Conservation (phyloP, 164 flowering plant genomes). For the Kalanchoe fedtschenkoi region DNA sequence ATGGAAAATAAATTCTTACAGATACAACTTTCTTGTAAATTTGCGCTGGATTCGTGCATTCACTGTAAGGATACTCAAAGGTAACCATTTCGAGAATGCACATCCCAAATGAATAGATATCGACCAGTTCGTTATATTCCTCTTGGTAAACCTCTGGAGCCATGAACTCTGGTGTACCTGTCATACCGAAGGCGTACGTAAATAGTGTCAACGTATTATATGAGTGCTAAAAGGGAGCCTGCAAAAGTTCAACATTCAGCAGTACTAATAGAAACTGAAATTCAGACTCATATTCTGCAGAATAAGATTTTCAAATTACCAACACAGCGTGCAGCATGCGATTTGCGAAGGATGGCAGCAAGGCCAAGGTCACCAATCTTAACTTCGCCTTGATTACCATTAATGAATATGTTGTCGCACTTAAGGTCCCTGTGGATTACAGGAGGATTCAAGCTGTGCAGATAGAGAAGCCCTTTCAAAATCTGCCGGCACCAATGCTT, state of each 20-base stretch:
- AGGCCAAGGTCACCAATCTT: constrained; percentile 97
- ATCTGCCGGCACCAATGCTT: constrained; percentile 99
- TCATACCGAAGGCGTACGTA: background rate
- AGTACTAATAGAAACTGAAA: too few species aligned
- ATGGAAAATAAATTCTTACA: constrained; percentile 32
- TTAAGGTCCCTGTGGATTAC: constrained; percentile 95
- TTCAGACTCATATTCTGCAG: too few species aligned
- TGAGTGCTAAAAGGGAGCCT: too few species aligned
- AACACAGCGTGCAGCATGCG: constrained; percentile 82
- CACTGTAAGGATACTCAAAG: constrained; percentile 96
- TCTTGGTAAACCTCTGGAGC: constrained; percentile 96
- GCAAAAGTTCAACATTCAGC: too few species aligned
- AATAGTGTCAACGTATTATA: background rate
- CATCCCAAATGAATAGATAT: constrained; percentile 97
- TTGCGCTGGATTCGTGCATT: constrained; percentile 89
- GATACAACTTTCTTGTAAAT: constrained; percentile 94
- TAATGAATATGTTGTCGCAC: constrained; percentile 92
- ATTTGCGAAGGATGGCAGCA: constrained; percentile 84
- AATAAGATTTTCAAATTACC: constrained; percentile 34
- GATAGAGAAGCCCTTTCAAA: constrained; percentile 78
- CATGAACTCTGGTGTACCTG: constrained; percentile 99
- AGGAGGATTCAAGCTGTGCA: constrained; percentile 85
- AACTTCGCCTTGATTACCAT: constrained; percentile 94
- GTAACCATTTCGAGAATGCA: constrained; percentile 96
- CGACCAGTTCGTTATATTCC: constrained; percentile 91